phyloP scores from a whole-genome alignment of 371 early-diverging fungal genomes.

The Phascolomyces articulosus region DNA sequence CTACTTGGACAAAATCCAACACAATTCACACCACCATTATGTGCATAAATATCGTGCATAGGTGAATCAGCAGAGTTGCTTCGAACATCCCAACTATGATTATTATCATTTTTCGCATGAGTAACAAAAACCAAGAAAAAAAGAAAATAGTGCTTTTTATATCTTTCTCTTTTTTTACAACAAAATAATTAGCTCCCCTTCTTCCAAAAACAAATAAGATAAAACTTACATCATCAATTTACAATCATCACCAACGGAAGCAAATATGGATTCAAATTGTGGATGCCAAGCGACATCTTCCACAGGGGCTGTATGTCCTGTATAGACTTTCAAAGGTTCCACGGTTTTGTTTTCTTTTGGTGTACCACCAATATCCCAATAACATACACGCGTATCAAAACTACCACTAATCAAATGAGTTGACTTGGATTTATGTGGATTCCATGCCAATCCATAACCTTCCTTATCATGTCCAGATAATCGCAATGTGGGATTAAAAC shows the following conservation, averaged over 20 bases:
- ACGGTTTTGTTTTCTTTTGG: constrained; percentile 72
- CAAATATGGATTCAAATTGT: constrained; percentile 83
- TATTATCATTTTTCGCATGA: background rate
- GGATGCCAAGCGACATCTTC: constrained; percentile 97
- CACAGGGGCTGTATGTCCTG: constrained; percentile 89
- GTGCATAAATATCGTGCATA: constrained; percentile 80
- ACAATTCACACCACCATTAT: constrained; percentile 93
- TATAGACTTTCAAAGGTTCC: constrained; percentile 76
- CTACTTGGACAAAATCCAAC: constrained; percentile 92
- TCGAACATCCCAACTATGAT: constrained; percentile 73
- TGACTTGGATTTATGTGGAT: constrained; percentile 55
- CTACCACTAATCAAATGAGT: constrained; percentile 81
- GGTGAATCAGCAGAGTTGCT: constrained; percentile 62
- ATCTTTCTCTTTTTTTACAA: background rate
- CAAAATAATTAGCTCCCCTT: no score
- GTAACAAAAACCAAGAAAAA: no score
- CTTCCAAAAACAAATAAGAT: no score
- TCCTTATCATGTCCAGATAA: constrained; percentile 94
- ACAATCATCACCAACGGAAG: constrained; percentile 96
- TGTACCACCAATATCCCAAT: constrained; percentile 64
- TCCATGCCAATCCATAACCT: constrained; percentile 91
- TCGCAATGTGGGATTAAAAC: constrained; percentile 86
- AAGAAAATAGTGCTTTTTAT: no score
- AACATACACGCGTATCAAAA: constrained; percentile 88
- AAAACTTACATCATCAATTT: constrained; percentile 80